Evolutionary conservation across 225 moss, liverwort and hornwort species (phyloP).

Genomic region (Climacium dendroides): DNA sequence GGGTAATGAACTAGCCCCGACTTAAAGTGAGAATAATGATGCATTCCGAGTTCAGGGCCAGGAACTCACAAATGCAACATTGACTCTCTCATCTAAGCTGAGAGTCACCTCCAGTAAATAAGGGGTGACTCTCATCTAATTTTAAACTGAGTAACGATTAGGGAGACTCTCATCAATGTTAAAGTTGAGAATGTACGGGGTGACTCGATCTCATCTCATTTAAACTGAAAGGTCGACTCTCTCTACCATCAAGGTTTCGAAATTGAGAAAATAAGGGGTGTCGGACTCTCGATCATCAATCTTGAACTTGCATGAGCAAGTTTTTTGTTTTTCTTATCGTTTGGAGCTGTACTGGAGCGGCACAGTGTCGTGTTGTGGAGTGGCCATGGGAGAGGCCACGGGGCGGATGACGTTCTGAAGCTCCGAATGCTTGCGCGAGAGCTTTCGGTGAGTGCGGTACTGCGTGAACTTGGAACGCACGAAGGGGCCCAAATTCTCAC

Average conservation of each 20-base stretch:
- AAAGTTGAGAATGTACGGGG: neutral
- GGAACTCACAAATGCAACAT: neutral
- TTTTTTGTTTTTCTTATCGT: neutral
- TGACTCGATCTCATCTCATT: neutral
- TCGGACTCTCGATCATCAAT: neutral
- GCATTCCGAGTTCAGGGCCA: neutral
- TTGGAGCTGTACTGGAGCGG: conserved; percentile 20
- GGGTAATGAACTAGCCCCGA: neutral
- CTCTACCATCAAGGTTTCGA: neutral
- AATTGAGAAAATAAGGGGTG: neutral
- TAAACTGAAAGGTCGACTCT: neutral
- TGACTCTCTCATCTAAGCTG: neutral
- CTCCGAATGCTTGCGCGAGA: conserved; percentile 24
- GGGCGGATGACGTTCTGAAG: conserved; percentile 43
- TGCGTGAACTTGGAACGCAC: conserved; percentile 42
- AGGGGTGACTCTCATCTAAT: neutral
- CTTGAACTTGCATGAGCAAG: neutral
- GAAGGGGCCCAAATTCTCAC: conserved; percentile 56
- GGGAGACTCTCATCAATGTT: neutral
- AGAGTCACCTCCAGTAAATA: neutral
- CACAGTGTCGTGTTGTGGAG: conserved; percentile 29
- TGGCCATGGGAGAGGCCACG: conserved; percentile 8
- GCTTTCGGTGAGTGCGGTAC: conserved; percentile 40
- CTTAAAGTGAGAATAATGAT: neutral
- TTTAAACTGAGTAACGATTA: neutral